Evolutionary conservation across 139 green algal genomes (phyloP).

Genomic region (Mesotaenium endlicherianum): DNA sequence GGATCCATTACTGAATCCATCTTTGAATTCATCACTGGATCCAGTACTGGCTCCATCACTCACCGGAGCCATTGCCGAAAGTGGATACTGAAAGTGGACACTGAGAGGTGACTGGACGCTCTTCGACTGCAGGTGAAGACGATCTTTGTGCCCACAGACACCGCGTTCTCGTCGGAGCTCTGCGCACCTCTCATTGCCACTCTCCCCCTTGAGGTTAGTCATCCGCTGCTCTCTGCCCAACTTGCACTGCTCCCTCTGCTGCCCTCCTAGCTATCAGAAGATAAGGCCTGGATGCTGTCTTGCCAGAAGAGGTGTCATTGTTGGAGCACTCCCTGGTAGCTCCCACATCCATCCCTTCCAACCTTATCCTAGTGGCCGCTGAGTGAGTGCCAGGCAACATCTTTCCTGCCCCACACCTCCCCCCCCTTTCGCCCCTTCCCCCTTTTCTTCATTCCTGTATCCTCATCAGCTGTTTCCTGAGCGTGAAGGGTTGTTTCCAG

Average conservation of each 20-base stretch:
- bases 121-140: slow-evolving; percentile 37
- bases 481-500: too few relatives aligned
- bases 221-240: not conserved
- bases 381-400: too few relatives aligned
- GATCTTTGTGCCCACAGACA: slow-evolving; percentile 44
- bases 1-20: too few relatives aligned
- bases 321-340: too few relatives aligned
- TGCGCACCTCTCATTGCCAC: slow-evolving; percentile 71
- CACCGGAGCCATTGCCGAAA: too few relatives aligned
- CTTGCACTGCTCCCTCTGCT: not conserved
- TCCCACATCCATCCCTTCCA: too few relatives aligned
- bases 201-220: slow-evolving; percentile 68
- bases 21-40: too few relatives aligned
- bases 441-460: not conserved
- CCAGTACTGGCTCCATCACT: too few relatives aligned
- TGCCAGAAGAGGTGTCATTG: too few relatives aligned
- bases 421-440: not conserved
- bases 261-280: not conserved
- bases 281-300: not conserved
- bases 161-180: slow-evolving; percentile 15
- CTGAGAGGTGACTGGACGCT: not conserved
- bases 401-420: not conserved
- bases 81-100: too few relatives aligned
- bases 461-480: too few relatives aligned
- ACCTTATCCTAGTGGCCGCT: too few relatives aligned